Evolutionary conservation across 2,329 filamentous ascomycete genomes (phyloP).

Genomic region (Fusarium secorum): DNA sequence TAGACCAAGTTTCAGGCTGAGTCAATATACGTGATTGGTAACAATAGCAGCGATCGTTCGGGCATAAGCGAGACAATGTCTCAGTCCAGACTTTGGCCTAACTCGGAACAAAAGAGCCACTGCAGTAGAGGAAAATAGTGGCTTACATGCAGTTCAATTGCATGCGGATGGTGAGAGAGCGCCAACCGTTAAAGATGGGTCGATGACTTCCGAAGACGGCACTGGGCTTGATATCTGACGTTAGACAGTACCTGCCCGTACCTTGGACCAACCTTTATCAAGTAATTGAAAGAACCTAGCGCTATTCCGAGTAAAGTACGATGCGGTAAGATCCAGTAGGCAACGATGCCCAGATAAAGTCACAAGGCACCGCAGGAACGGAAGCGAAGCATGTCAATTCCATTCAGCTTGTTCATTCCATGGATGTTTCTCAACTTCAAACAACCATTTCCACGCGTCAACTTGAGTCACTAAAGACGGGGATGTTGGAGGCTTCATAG

Average conservation of each 20-base stretch:
- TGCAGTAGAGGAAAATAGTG: conserved; percentile 4
- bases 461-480: conserved; percentile 6
- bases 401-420: background rate
- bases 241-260: conserved; percentile 10
- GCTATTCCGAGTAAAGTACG: conserved; percentile 20
- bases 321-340: conserved; percentile 8
- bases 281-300: background rate
- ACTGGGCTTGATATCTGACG: conserved; percentile 22
- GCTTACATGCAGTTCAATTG: conserved; percentile 2
- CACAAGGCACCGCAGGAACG: conserved; percentile 14
- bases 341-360: conserved; percentile 5
- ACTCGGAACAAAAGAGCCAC: background rate
- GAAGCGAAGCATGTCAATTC: conserved; percentile 17
- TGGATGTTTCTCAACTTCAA: conserved; percentile 1
- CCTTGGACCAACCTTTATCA: conserved; percentile 1
- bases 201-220: conserved; percentile 33
- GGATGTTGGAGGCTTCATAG: background rate
- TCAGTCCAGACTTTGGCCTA: conserved; percentile 3
- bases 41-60: background rate
- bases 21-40: background rate
- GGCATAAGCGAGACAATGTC: conserved; percentile 15
- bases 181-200: conserved; percentile 15
- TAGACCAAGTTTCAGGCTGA: background rate
- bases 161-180: conserved; percentile 22
- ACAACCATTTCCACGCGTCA: conserved; percentile 20